These are phyloP conservation scores for Globisporangium acanthophoron DNA, from an alignment of 352 stramenopile genomes.

Conservation along the genomic window DNA sequence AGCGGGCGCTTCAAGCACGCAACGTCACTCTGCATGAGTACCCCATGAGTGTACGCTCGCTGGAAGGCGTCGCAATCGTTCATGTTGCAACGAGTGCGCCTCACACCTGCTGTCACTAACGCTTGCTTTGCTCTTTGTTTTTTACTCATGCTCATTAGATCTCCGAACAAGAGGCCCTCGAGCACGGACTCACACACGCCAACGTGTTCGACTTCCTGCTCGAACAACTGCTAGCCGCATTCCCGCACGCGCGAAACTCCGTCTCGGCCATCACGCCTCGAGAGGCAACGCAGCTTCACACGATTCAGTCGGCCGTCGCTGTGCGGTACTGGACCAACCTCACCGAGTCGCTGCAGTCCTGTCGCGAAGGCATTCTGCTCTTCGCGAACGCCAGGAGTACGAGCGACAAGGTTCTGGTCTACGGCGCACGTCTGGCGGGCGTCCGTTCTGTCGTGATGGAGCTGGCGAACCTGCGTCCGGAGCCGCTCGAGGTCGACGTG, in stretches of 20 bases:
- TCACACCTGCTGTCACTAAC: not conserved
- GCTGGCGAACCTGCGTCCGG: slow-evolving; percentile 40
- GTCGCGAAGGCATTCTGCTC: slow-evolving; percentile 31
- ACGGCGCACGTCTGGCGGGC: slow-evolving; percentile 28
- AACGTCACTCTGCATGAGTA: slow-evolving; percentile 22
- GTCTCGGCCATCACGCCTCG: not conserved
- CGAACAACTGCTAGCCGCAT: slow-evolving; percentile 8
- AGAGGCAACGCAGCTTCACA: slow-evolving; percentile 5
- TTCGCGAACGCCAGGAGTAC: slow-evolving; percentile 37
- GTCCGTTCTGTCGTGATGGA: slow-evolving; percentile 40
- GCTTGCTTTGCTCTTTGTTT: not conserved
- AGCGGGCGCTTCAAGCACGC: slow-evolving; percentile 15
- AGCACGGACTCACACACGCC: not conserved
- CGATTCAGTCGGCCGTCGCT: slow-evolving; percentile 22
- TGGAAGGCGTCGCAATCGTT: not conserved
- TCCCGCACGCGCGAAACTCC: slow-evolving; percentile 10
- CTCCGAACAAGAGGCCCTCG: slow-evolving; percentile 2
- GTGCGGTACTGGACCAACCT: slow-evolving; percentile 21
- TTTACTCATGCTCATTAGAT: not conserved
- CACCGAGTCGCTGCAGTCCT: slow-evolving; percentile 22
- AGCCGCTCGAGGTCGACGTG: slow-evolving; percentile 29
- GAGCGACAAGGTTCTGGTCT: slow-evolving; percentile 28
- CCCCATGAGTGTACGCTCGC: not conserved
- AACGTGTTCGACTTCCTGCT: slow-evolving; percentile 9
- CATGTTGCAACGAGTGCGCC: not conserved